phyloP scores from a whole-genome alignment of 2,329 filamentous ascomycete genomes.

The Botrytis tulipae region DNA sequence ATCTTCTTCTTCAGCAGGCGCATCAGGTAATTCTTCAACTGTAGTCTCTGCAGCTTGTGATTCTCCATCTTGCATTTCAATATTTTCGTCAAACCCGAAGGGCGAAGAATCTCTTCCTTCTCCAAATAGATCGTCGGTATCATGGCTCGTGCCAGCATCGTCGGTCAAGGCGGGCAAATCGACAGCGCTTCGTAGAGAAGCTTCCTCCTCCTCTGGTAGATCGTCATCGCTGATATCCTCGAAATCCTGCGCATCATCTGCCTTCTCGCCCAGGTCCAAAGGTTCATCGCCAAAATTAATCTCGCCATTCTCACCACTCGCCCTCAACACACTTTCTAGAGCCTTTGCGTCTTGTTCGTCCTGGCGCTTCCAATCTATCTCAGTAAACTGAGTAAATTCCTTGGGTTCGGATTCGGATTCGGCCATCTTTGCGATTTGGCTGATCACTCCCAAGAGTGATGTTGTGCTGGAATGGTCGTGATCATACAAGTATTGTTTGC shows the following conservation, averaged over 20 bases:
- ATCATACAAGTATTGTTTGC: constrained; percentile 6
- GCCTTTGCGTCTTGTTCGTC: constrained; percentile 50
- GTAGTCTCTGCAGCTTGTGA: constrained; percentile 22
- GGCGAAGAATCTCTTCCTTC: constrained; percentile 45
- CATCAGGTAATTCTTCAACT: constrained; percentile 27
- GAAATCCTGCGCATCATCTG: constrained; percentile 86
- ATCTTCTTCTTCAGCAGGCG: constrained; percentile 27
- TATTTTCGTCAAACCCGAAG: constrained; percentile 30
- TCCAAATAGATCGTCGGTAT: constrained; percentile 66
- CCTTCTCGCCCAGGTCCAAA: constrained; percentile 73
- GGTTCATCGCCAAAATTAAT: constrained; percentile 45
- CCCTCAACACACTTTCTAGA: constrained; percentile 46
- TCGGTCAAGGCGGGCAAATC: constrained; percentile 45
- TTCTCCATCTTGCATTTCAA: constrained; percentile 27
- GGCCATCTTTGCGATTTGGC: constrained; percentile 25
- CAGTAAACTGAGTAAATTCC: constrained; percentile 26
- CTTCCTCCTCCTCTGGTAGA: constrained; percentile 73
- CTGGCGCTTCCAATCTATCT: constrained; percentile 45
- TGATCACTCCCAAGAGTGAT: constrained; percentile 15
- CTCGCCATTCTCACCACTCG: constrained; percentile 41
- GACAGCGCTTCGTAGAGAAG: constrained; percentile 27
- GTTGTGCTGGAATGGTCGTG: constrained; percentile 14
- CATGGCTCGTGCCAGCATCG: constrained; percentile 59
- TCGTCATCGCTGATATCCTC: constrained; percentile 92
- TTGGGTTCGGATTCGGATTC: constrained; percentile 17